phyloP scores from a whole-genome alignment of 306 rosid species.

The Sesbania bispinosa region DNA sequence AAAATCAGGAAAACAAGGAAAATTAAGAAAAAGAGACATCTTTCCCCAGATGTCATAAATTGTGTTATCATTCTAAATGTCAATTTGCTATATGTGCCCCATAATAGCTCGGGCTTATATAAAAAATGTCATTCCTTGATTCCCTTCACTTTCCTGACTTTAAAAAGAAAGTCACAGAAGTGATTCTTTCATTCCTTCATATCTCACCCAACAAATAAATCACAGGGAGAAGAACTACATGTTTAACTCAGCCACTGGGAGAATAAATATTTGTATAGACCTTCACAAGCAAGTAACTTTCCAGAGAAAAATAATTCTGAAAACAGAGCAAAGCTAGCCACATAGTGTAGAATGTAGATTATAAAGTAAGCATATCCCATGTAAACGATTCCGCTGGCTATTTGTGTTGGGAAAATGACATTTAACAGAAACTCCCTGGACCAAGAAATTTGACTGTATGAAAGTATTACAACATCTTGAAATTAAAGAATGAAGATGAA shows the following conservation, averaged over 20 bases:
- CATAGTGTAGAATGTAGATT: not conserved
- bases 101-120: not conserved
- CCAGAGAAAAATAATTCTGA: not conserved
- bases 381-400: not conserved
- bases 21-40: no score
- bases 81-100: not conserved
- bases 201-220: not conserved
- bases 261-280: not conserved
- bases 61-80: not conserved
- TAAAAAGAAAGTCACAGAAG: not conserved
- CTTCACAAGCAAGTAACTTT: not conserved
- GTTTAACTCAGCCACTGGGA: not conserved
- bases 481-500: slow-evolving; percentile 6
- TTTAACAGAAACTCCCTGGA: not conserved
- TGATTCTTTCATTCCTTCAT: not conserved
- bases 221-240: not conserved
- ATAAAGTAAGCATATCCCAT: not conserved
- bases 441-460: not conserved
- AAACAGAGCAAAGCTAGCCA: not conserved
- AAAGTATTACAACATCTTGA: not conserved
- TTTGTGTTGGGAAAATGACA: no score
- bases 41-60: not conserved
- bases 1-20: not conserved
- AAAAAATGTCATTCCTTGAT: slow-evolving; percentile 1
- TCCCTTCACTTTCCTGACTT: not conserved